Percentiles rank a stretch among this genome's conserved stretches.
Conservation (phyloP, 2,329 filamentous ascomycete genomes). For the Clarireedia paspali region DNA sequence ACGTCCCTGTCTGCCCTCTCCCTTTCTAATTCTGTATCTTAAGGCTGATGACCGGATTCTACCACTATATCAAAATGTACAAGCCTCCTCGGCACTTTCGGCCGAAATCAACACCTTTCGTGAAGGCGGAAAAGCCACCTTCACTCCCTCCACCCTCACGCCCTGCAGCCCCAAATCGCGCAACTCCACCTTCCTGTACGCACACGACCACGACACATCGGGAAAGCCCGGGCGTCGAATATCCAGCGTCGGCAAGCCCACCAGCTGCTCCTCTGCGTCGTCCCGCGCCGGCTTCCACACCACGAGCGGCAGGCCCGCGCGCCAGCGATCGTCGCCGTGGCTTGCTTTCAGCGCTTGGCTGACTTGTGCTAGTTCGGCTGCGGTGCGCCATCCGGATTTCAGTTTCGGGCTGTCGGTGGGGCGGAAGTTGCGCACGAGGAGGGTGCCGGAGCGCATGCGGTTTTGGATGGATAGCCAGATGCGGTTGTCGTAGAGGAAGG, state of each 20-base stretch:
- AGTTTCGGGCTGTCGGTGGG: not conserved
- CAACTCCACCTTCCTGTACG: conserved; percentile 1
- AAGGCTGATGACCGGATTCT: no score
- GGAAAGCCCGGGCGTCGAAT: not conserved
- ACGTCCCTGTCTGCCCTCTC: no score
- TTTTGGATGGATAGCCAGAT: conserved; percentile 40
- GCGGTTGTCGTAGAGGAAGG: conserved; percentile 46
- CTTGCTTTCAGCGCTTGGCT: not conserved
- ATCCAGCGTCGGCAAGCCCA: conserved; percentile 1
- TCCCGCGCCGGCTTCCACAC: conserved; percentile 1
- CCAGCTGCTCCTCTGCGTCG: not conserved
- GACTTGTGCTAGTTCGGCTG: not conserved
- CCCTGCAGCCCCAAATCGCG: not conserved
- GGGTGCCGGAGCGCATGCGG: no score
- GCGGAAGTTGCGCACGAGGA: no score
- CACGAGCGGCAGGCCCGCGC: not conserved
- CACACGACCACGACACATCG: not conserved
- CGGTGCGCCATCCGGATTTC: not conserved
- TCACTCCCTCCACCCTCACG: not conserved
- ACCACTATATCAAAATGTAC: no score
- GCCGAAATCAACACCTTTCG: no score
- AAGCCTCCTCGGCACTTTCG: no score
- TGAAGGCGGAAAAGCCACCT: no score
- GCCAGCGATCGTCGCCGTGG: not conserved
- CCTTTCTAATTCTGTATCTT: no score